A percentile compares a stretch with the other conserved stretches of the same genome.
Evolutionary conservation across 2,329 filamentous ascomycete species (phyloP).

Genomic region (Cytospora mali): DNA sequence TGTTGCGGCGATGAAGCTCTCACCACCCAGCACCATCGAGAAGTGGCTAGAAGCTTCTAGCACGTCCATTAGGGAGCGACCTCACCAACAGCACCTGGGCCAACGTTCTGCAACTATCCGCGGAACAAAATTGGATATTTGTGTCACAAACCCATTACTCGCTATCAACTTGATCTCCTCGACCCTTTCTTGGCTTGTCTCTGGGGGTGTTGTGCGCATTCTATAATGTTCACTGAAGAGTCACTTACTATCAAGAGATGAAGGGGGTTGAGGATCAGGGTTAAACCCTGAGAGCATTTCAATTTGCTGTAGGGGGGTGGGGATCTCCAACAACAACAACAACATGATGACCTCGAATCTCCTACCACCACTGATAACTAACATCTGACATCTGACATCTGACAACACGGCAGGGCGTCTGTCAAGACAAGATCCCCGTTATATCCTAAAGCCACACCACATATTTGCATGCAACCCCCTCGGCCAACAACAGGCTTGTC

Average conservation of each 20-base stretch:
- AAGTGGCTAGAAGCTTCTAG: conserved; percentile 38
- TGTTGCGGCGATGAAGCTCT: conserved; percentile 20
- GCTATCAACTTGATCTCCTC: not conserved
- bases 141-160: not conserved
- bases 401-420: not conserved
- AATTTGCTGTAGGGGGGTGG: not conserved
- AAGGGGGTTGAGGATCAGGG: not conserved
- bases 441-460: not conserved
- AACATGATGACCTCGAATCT: too few species aligned
- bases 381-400: not conserved
- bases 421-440: not conserved
- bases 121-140: not conserved
- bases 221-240: not conserved
- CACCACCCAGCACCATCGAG: conserved; percentile 31
- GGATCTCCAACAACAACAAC: not conserved
- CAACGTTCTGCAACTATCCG: not conserved
- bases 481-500: not conserved
- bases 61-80: conserved; percentile 1
- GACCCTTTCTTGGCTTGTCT: not conserved
- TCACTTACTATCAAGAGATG: not conserved
- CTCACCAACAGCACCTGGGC: not conserved
- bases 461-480: not conserved
- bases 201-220: not conserved
- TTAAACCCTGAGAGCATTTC: not conserved
- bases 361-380: not conserved